Percentiles rank a stretch among this genome's conserved stretches.
Evolutionary conservation across 1,284 basidiomycete genomes (phyloP).

Genomic region (Cystobasidium sp.): DNA sequence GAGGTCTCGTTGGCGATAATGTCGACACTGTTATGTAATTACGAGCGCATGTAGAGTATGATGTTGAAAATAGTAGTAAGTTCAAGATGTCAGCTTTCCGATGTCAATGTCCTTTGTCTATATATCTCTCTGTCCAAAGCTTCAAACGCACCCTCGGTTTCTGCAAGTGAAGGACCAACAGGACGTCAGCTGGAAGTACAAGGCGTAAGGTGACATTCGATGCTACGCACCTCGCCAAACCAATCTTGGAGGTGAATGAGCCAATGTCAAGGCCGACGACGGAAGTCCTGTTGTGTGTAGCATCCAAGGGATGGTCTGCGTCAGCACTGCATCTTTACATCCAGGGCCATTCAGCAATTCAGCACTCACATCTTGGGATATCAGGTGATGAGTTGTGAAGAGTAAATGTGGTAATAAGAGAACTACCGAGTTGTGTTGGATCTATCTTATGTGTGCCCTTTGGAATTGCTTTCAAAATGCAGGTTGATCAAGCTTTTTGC

Average conservation of each 20-base stretch:
- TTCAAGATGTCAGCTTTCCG: too few relatives aligned
- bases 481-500: background rate
- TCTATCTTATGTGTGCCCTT: too few relatives aligned
- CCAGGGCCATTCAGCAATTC: background rate
- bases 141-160: constrained; percentile 49
- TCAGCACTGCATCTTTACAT: background rate
- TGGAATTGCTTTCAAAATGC: background rate
- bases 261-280: constrained; percentile 55
- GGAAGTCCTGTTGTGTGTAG: constrained; percentile 47
- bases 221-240: constrained; percentile 2
- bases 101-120: too few relatives aligned
- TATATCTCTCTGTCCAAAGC: background rate
- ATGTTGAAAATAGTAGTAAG: too few relatives aligned
- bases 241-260: constrained; percentile 52
- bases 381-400: too few relatives aligned
- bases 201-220: background rate
- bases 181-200: background rate
- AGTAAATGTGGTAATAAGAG: too few relatives aligned
- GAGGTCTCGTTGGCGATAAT: constrained; percentile 80
- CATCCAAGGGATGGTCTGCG: background rate
- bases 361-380: constrained; percentile 17
- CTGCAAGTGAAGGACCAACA: constrained; percentile 36
- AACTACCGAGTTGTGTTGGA: too few relatives aligned
- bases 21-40: constrained; percentile 46
- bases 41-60: too few relatives aligned